phyloP scores from a whole-genome alignment of 2,329 filamentous ascomycete genomes.

The Phoma sp. region DNA sequence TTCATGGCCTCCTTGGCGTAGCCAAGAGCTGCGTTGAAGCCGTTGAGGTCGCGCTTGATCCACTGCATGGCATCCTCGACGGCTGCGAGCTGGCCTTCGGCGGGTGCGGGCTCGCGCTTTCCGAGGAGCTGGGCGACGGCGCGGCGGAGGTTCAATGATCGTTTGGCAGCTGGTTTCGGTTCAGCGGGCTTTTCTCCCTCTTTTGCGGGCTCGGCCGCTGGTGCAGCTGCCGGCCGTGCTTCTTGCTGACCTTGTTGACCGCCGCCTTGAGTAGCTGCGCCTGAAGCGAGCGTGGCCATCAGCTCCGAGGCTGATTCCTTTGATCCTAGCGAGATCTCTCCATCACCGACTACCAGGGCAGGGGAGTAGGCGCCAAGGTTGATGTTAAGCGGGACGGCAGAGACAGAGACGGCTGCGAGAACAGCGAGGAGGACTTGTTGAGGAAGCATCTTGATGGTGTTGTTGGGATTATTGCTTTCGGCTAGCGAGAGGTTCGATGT shows the following conservation, averaged over 20 bases:
- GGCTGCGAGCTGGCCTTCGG: slow-evolving; percentile 36
- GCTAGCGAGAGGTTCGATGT: slow-evolving; percentile 22
- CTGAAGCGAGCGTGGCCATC: slow-evolving; percentile 56
- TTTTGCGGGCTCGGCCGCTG: slow-evolving; percentile 19
- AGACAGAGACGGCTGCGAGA: slow-evolving; percentile 42
- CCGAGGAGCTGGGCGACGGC: slow-evolving; percentile 33
- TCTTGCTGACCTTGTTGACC: slow-evolving; percentile 30
- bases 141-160: slow-evolving; percentile 36
- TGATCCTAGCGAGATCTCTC: slow-evolving; percentile 59
- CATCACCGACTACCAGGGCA: slow-evolving; percentile 62
- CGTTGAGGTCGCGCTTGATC: slow-evolving; percentile 58
- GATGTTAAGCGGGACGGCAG: slow-evolving; percentile 59
- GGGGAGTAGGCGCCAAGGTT: slow-evolving; percentile 61
- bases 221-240: slow-evolving; percentile 21
- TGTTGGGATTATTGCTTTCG: slow-evolving; percentile 11
- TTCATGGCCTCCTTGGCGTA: slow-evolving; percentile 57
- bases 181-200: slow-evolving; percentile 34
- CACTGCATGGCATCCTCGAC: slow-evolving; percentile 45
- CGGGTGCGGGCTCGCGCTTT: slow-evolving; percentile 37
- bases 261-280: slow-evolving; percentile 39
- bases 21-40: slow-evolving; percentile 58
- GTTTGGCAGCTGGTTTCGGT: slow-evolving; percentile 36
- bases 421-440: slow-evolving; percentile 48
- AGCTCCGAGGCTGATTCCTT: slow-evolving; percentile 52
- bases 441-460: slow-evolving; percentile 46